These are phyloP conservation scores for Rosa hybrid DNA, from an alignment of 331 rosid species.

Conservation along the genomic window DNA sequence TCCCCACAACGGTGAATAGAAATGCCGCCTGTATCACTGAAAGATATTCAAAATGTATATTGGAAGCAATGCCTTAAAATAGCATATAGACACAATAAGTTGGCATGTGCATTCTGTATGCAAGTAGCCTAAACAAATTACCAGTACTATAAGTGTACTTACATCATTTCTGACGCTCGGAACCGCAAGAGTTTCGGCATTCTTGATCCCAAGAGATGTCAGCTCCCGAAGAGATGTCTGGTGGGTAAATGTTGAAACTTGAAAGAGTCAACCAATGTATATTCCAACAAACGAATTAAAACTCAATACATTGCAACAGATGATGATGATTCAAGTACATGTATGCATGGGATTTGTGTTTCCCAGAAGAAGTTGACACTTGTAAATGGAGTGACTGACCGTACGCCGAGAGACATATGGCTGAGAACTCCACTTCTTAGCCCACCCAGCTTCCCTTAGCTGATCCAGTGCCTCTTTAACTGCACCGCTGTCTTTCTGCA, in stretches of 20 bases:
- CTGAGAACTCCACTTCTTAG: constrained; percentile 97
- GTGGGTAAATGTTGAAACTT: constrained; percentile 30
- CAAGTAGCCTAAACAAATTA: background rate
- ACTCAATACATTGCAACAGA: constrained; percentile 32
- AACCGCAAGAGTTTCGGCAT: constrained; percentile 92
- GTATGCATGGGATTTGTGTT: constrained; percentile 33
- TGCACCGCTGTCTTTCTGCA: constrained; percentile 82
- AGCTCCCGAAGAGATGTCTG: constrained; percentile 86
- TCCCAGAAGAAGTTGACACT: constrained; percentile 12
- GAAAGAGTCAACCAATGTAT: constrained; percentile 29
- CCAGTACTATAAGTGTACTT: constrained; percentile 29
- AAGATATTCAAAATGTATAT: constrained; percentile 27
- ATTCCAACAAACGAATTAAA: background rate
- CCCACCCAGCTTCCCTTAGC: constrained; percentile 84
- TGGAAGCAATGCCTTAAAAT: constrained; percentile 8
- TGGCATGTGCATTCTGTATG: background rate
- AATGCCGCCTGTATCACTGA: constrained; percentile 79
- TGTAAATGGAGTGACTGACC: constrained; percentile 72
- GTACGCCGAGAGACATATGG: constrained; percentile 90
- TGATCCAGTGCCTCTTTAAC: constrained; percentile 84
- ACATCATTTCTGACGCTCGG: constrained; percentile 96
- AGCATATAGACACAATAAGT: background rate
- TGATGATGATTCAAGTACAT: constrained; percentile 34
- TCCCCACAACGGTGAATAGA: constrained; percentile 93
- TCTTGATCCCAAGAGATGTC: constrained; percentile 80